A percentile compares a stretch with the other conserved stretches of the same genome.
Evolutionary conservation across 2,329 filamentous ascomycete genomes (phyloP).

Genomic region (Sclerotinia spermophila): DNA sequence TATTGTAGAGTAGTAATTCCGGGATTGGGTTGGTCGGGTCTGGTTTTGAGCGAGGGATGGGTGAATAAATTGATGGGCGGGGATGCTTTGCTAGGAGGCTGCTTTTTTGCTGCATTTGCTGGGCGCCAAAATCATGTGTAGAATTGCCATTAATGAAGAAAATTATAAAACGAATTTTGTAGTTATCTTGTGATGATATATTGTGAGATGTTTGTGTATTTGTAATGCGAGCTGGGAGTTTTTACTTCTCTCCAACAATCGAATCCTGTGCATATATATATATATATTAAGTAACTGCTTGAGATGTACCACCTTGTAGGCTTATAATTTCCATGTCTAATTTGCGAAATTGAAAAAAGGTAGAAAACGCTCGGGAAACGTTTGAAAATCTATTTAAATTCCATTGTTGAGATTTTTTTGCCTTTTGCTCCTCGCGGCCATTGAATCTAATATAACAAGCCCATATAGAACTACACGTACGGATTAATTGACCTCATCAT

Average conservation of each 20-base stretch:
- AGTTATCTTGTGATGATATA: neutral
- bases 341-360: neutral
- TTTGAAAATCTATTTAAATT: neutral
- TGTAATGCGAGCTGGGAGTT: neutral
- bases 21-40: conserved; percentile 5
- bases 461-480: conserved; percentile 7
- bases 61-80: conserved; percentile 5
- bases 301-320: neutral
- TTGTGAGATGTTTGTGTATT: neutral
- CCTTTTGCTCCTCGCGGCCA: neutral
- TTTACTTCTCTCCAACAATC: neutral
- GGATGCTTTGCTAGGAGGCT: conserved; percentile 5
- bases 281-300: no score
- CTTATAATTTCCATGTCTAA: neutral
- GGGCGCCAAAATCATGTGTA: conserved; percentile 6
- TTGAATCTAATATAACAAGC: neutral
- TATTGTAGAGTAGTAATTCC: neutral
- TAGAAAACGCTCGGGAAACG: neutral
- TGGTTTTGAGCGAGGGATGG: neutral
- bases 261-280: neutral
- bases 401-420: conserved; percentile 4
- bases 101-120: conserved; percentile 3
- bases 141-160: conserved; percentile 5
- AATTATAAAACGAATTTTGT: neutral
- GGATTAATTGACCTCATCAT: neutral